Base-by-base conservation (phyloP, 108 stramenopile species). In the Ochromonas danica region DNA sequence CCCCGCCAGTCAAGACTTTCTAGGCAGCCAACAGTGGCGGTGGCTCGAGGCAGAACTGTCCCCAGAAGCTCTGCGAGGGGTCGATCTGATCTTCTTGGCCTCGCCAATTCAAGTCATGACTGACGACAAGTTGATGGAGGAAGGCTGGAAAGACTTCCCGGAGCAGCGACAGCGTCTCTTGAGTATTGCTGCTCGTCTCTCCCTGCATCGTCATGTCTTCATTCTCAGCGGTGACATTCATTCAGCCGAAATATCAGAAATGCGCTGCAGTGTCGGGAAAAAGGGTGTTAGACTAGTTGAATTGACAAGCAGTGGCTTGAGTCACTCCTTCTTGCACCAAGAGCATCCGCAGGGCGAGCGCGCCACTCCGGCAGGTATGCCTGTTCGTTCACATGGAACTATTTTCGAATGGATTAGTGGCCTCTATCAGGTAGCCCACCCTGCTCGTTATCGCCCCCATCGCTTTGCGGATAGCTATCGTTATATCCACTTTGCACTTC, bases 131-230 rank as follows among this genome's bases (percentile, higher is more conserved):
- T 91, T 93, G 27, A 82, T 89, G 62, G 88, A 92, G 81, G 94
- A 95, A 71, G 83, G 84, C 3, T 95, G 94, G 94, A 92, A 91
- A 62, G 93, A 93, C 35, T 93, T 93, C 86, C 92, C 93, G 0
- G 40, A 51, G 6, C 91, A 90, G 63, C 87, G 90, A 78, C 43
- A 75, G 30, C 83, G 87, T 0, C 79, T 95, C 2, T 80, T 93
- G 61, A 78, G 79, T 0, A 41, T 94, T 30, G 85, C 71, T 42
- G 22, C 14, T 39, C 57, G 82, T 22, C 17, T 42, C 30, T 17
- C 35, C 27, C 74, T 91, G 79, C 61, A 6, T 41, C 25, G 14
- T 30, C 6, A 75, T 75, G 35, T 75, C 10, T 45, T 92, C 39
- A 71, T 92, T 33, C 74, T 91, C 65, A 89, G 89, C 61, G 94